phyloP scores from a whole-genome alignment of 352 stramenopile genomes.

The Thraustochytrium striatum region DNA sequence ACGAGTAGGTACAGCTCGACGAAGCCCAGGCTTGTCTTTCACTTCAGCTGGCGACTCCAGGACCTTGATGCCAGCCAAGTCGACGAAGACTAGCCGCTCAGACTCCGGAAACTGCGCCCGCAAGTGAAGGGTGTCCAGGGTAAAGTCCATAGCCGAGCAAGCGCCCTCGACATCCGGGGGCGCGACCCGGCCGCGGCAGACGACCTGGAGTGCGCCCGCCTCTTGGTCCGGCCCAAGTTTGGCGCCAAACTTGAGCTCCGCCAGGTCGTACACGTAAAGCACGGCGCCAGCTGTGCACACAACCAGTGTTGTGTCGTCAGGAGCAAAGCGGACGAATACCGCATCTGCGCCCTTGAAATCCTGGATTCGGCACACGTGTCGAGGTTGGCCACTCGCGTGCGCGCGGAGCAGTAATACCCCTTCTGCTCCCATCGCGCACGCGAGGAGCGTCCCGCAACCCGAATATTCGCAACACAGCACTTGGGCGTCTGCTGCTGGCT shows the following conservation, averaged over 20 bases:
- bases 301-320: neutral
- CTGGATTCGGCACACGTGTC: too few species aligned
- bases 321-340: neutral
- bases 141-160: slow-evolving; percentile 17
- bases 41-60: neutral
- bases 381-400: too few species aligned
- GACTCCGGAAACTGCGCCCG: neutral
- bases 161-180: too few species aligned
- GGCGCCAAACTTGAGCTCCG: neutral
- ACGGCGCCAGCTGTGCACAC: neutral
- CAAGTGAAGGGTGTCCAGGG: neutral
- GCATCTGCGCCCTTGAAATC: too few species aligned
- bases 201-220: neutral
- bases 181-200: neutral
- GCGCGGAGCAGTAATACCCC: too few species aligned
- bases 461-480: too few species aligned
- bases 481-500: too few species aligned
- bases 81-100: neutral
- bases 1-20: neutral
- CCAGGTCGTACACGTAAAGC: neutral
- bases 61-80: neutral
- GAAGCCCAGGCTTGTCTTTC: slow-evolving; percentile 11
- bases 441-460: too few species aligned
- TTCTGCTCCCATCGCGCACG: too few species aligned
- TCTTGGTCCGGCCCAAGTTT: neutral